These are phyloP conservation scores for Cytospora mali DNA, from an alignment of 2,329 filamentous ascomycete species.

Conservation along the genomic window DNA sequence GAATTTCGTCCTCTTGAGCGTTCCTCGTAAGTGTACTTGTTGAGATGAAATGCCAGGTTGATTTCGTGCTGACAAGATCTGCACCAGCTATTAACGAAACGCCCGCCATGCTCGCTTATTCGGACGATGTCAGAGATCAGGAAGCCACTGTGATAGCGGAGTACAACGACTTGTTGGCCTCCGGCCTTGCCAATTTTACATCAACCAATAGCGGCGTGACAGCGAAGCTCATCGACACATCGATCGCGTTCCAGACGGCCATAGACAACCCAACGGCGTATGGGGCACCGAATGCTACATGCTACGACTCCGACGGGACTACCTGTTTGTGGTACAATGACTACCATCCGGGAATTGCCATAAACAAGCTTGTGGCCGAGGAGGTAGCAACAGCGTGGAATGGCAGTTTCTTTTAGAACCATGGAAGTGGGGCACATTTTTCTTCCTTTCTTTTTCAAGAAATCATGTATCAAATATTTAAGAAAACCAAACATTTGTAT, in stretches of 20 bases:
- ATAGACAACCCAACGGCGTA: slow-evolving; percentile 45
- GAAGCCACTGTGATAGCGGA: slow-evolving; percentile 41
- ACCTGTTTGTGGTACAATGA: slow-evolving; percentile 51
- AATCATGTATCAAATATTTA: too few species aligned
- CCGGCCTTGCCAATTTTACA: slow-evolving; percentile 38
- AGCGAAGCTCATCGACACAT: slow-evolving; percentile 45
- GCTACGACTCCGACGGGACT: slow-evolving; percentile 44
- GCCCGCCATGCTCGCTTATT: slow-evolving; percentile 38
- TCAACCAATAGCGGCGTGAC: slow-evolving; percentile 39
- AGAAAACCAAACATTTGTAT: slow-evolving; percentile 4
- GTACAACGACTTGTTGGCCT: slow-evolving; percentile 42
- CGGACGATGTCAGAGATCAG: slow-evolving; percentile 31
- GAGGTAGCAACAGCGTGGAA: slow-evolving; percentile 39
- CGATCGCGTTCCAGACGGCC: slow-evolving; percentile 44
- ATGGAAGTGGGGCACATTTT: background rate
- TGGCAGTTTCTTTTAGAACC: slow-evolving; percentile 34
- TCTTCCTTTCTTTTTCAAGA: too few species aligned
- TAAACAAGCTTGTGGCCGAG: slow-evolving; percentile 44
- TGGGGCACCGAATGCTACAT: slow-evolving; percentile 46
- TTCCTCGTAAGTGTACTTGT: slow-evolving; percentile 50
- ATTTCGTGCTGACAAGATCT: background rate
- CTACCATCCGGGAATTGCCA: slow-evolving; percentile 46
- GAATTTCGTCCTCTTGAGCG: slow-evolving; percentile 62
- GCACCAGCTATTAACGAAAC: slow-evolving; percentile 44
- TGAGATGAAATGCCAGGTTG: accelerated